Evolutionary conservation across 2,329 filamentous ascomycete genomes (phyloP).

Genomic region (Eurotiales sp.): DNA sequence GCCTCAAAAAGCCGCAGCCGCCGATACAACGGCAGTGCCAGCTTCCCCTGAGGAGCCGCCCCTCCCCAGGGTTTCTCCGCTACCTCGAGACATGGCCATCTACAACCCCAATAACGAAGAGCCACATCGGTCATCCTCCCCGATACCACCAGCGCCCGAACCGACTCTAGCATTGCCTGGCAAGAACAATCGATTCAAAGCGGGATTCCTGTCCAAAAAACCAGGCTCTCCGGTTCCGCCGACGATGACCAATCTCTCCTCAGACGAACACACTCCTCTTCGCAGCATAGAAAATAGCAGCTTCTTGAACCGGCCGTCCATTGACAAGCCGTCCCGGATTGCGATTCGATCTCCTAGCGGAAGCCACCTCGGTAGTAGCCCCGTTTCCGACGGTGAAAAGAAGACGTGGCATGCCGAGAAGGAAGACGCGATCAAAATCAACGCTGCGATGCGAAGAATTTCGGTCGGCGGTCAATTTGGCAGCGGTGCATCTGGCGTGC

Average conservation of each 20-base stretch:
- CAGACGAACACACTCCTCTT: constrained; percentile 54
- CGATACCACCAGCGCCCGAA: constrained; percentile 54
- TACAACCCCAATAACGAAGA: constrained; percentile 32
- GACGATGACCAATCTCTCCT: constrained; percentile 57
- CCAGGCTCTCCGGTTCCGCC: constrained; percentile 62
- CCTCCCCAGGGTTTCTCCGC: constrained; percentile 52
- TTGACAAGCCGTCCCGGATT: constrained; percentile 36
- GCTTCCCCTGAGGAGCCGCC: constrained; percentile 48
- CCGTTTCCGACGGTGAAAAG: constrained; percentile 47
- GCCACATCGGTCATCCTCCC: constrained; percentile 49
- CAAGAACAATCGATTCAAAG: constrained; percentile 76
- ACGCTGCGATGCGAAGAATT: constrained; percentile 55
- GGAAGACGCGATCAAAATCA: constrained; percentile 52
- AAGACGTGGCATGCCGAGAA: constrained; percentile 44
- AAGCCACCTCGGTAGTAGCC: constrained; percentile 30
- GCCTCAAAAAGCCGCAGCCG: constrained; percentile 71
- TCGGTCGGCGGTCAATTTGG: constrained; percentile 44
- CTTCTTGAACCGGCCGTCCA: constrained; percentile 46
- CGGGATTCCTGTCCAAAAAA: constrained; percentile 77
- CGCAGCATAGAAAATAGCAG: constrained; percentile 51
- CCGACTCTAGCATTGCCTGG: constrained; percentile 59
- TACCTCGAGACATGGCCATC: constrained; percentile 41
- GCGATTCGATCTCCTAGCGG: constrained; percentile 39
- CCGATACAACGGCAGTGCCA: constrained; percentile 56
- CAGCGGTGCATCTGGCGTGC: constrained; percentile 34